These are phyloP conservation scores for Prunus davidiana DNA, from an alignment of 306 rosid genomes.

Conservation along the genomic window DNA sequence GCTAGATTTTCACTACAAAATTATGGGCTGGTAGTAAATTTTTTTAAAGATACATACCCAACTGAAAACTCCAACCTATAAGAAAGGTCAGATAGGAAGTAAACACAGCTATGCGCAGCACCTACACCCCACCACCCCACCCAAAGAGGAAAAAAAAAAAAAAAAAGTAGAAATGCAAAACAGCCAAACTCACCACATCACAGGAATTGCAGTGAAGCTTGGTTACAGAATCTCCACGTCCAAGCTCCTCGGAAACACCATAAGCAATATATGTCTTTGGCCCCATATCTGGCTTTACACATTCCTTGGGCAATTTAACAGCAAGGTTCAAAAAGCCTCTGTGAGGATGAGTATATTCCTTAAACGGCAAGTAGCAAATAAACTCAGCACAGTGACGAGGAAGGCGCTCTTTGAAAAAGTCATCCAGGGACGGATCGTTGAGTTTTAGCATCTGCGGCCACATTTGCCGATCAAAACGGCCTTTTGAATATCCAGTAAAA, in stretches of 20 bases:
- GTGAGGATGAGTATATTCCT: constrained; percentile 70
- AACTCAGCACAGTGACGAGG: constrained; percentile 84
- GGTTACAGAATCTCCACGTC: constrained; percentile 85
- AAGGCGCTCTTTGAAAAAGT: constrained; percentile 51
- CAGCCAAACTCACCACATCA: constrained; percentile 57
- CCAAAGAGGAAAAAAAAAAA: background rate
- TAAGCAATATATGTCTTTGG: constrained; percentile 86
- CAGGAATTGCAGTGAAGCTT: constrained; percentile 85
- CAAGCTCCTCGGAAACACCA: constrained; percentile 76
- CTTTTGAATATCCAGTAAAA: constrained; percentile 74
- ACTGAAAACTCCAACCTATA: background rate
- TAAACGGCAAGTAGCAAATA: constrained; percentile 61
- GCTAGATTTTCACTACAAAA: too few species aligned
- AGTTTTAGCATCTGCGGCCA: constrained; percentile 82
- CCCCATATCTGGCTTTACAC: constrained; percentile 76
- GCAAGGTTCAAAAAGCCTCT: constrained; percentile 56
- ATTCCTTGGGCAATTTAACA: constrained; percentile 24
- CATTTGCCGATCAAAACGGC: constrained; percentile 21
- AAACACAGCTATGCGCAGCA: background rate
- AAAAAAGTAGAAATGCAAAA: background rate
- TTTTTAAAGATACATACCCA: background rate
- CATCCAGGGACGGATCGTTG: constrained; percentile 71
- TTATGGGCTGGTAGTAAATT: too few species aligned
- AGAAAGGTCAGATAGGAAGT: background rate
- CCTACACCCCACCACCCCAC: background rate